These are phyloP conservation scores for Amanita thiersii DNA, from an alignment of 768 basidiomycete species.

Conservation along the genomic window DNA sequence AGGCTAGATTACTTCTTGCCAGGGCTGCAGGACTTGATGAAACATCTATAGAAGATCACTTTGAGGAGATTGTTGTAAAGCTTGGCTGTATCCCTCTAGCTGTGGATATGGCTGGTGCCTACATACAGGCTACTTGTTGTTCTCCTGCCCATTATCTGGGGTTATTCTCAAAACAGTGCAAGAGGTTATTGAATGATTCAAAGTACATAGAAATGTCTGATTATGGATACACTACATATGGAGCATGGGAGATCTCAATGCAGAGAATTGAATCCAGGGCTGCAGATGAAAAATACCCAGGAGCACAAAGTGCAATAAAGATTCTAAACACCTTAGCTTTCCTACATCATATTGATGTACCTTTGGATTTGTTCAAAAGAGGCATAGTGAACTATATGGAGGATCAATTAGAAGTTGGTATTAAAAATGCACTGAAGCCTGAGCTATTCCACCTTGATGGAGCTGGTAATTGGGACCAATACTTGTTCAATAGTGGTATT, in stretches of 20 bases:
- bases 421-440: not conserved
- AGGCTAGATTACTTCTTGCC: too few relatives aligned
- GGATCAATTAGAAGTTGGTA: too few relatives aligned
- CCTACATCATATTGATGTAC: not conserved
- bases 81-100: too few relatives aligned
- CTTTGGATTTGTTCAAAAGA: slow-evolving; percentile 1
- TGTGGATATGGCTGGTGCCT: too few relatives aligned
- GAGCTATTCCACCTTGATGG: not conserved
- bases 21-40: too few relatives aligned
- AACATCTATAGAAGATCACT: too few relatives aligned
- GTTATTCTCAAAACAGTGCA: too few relatives aligned
- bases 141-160: too few relatives aligned
- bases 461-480: not conserved
- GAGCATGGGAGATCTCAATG: slow-evolving; percentile 5
- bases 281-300: not conserved
- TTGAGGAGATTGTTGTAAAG: too few relatives aligned
- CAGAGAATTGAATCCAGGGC: slow-evolving; percentile 1
- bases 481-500: not conserved
- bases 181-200: too few relatives aligned
- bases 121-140: too few relatives aligned
- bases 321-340: not conserved
- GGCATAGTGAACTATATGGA: not conserved
- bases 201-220: not conserved
- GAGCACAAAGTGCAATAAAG: slow-evolving; percentile 1
- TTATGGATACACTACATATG: slow-evolving; percentile 1